A percentile compares a stretch with the other conserved stretches of the same genome.
phyloP scores from a whole-genome alignment of 2,329 filamentous ascomycete genomes.

The Trichoderma sp. region DNA sequence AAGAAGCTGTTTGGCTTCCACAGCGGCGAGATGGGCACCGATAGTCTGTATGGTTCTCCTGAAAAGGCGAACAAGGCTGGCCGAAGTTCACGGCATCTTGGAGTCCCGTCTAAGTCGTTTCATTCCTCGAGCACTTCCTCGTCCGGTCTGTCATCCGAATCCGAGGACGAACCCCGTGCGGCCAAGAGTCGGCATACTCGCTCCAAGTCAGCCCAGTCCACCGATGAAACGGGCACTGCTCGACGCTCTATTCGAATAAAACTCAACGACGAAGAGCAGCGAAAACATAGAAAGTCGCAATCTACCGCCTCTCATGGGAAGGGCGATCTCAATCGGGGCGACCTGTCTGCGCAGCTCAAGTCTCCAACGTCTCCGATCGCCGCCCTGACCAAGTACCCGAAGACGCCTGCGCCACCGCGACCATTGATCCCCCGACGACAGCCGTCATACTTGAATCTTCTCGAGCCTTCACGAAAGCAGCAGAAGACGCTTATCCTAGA shows the following conservation, averaged over 20 bases:
- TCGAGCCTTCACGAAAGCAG: slow-evolving; percentile 54
- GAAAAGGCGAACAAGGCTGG: slow-evolving; percentile 25
- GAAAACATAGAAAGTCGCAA: slow-evolving; percentile 64
- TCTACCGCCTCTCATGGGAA: slow-evolving; percentile 45
- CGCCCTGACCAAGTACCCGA: slow-evolving; percentile 82
- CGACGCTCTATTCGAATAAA: slow-evolving; percentile 88
- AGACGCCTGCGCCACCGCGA: slow-evolving; percentile 81
- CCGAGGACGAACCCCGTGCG: slow-evolving; percentile 53
- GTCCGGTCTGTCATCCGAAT: slow-evolving; percentile 67
- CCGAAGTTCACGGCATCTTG: slow-evolving; percentile 29
- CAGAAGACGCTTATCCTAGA: slow-evolving; percentile 95
- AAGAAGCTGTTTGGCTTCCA: slow-evolving; percentile 58
- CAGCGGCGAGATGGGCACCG: slow-evolving; percentile 42
- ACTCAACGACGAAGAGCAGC: slow-evolving; percentile 75
- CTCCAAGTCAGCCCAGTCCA: slow-evolving; percentile 57
- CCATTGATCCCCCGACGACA: slow-evolving; percentile 86
- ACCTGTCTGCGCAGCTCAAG: slow-evolving; percentile 78
- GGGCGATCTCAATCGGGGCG: slow-evolving; percentile 38
- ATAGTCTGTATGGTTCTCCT: slow-evolving; percentile 26
- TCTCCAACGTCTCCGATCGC: slow-evolving; percentile 83
- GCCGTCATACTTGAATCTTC: slow-evolving; percentile 72
- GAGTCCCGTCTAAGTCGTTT: slow-evolving; percentile 28
- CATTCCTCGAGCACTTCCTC: slow-evolving; percentile 46
- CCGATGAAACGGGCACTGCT: slow-evolving; percentile 62
- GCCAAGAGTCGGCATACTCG: slow-evolving; percentile 51